Evolutionary conservation across 805 yeast genomes (phyloP), one percentile per base, ranked within the genome.

Genomic region (Debaryomyces castellii): DNA sequence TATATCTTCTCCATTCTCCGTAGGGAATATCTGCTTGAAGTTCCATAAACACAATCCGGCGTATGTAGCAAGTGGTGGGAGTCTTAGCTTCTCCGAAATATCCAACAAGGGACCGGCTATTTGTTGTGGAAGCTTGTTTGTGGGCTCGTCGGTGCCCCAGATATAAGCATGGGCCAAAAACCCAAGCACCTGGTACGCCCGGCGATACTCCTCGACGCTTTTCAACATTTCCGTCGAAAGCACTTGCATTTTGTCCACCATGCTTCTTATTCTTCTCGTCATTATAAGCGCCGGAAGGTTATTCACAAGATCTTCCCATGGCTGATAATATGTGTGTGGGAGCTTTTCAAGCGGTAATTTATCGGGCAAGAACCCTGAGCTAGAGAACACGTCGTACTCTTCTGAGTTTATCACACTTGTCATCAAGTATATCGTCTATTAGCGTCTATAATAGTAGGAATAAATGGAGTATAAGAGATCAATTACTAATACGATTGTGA

Each of bases 1-100:
- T 56, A 41, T 63, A 54, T 49, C 66, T 51, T 41, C 67, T 51
- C 34, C 59, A 50, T 48, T 63, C 32, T 51, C 58, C 5, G 49
- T 44, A 3, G 85, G 85, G 12, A 83, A 56, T 12, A 85, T 79
- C 39, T 80, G 75, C 53, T 78, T 80, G 75, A 80, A 91, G 63
- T 91, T 91, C 97, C 97, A 91, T 39, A 91, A 77, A 51, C 94
- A 82, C 50, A 89, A 69, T 1, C 92, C 87, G 3, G 97, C 89
- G 62, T 89, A 92, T 0, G 97, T 88, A 11, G 89, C 91, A 23
- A 91, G 65, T 0, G 97, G 96, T 1, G 96, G 96, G 12, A 91
- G 69, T 18, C 86, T 83, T 49, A 92, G 73, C 24, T 70, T 56
- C 2, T 80, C 78, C 6, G 87, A 68, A 0, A 82, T 79, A 39